phyloP scores from a whole-genome alignment of 345 rosid genomes.

The Cardamine occulta region DNA sequence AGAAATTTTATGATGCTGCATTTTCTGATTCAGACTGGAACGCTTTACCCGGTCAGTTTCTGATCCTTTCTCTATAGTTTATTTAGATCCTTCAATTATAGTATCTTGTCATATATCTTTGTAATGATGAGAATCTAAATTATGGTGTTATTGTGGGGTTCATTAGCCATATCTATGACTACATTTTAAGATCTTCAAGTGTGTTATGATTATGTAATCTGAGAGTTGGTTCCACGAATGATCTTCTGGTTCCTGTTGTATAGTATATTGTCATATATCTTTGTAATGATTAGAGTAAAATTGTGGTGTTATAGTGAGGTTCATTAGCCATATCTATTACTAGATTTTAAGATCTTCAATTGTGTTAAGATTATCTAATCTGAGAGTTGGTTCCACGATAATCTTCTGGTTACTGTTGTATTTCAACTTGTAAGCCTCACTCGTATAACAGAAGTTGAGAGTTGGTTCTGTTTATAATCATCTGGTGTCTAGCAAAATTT shows the following conservation, averaged over 20 bases:
- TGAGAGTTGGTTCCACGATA: conserved; percentile 15
- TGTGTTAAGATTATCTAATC: neutral
- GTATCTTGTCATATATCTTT: neutral
- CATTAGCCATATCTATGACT: neutral
- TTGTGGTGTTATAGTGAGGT: neutral
- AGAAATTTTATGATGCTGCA: conserved; percentile 53
- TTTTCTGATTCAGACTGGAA: conserved; percentile 81
- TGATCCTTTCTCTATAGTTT: neutral
- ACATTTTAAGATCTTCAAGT: neutral
- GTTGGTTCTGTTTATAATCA: neutral
- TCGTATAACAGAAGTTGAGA: neutral
- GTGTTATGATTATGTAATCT: neutral
- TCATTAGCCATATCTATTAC: neutral
- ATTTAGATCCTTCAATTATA: neutral
- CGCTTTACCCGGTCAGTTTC: conserved; percentile 69
- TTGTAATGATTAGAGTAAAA: neutral
- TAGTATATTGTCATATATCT: neutral
- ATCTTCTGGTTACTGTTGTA: neutral
- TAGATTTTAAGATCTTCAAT: neutral
- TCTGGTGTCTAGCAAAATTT: conserved; percentile 32
- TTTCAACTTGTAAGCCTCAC: conserved; percentile 12
- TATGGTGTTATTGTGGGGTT: neutral
- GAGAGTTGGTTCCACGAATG: conserved; percentile 14
- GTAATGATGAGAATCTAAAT: neutral
- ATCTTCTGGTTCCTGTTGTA: neutral